phyloP scores from a whole-genome alignment of 2,329 filamentous ascomycete species.

The Ascochyta clinopodiicola region DNA sequence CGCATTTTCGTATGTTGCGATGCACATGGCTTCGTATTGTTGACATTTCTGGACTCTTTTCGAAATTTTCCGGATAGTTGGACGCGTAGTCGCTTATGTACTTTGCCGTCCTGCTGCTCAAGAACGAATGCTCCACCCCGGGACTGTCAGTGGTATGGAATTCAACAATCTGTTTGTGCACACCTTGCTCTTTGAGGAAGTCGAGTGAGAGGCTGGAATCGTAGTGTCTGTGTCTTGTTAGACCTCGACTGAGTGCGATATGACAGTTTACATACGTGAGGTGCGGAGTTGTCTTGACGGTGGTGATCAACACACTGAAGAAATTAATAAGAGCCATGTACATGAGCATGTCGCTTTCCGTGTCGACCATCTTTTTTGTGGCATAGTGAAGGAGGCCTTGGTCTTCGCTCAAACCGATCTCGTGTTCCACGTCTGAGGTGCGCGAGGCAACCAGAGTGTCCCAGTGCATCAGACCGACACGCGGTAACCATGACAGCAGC shows the following conservation, averaged over 20 bases:
- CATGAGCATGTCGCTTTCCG: conserved; percentile 63
- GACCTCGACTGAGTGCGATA: not conserved
- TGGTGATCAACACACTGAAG: conserved; percentile 60
- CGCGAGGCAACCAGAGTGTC: conserved; percentile 59
- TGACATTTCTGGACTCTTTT: conserved; percentile 54
- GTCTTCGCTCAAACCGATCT: conserved; percentile 38
- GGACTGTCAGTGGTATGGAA: conserved; percentile 59
- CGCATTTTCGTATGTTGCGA: conserved; percentile 59
- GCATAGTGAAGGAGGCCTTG: conserved; percentile 62
- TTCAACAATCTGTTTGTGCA: conserved; percentile 59
- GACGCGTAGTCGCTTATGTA: conserved; percentile 65
- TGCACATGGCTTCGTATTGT: conserved; percentile 57
- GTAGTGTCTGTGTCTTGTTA: conserved; percentile 38
- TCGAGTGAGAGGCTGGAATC: conserved; percentile 55
- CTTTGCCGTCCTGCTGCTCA: conserved; percentile 62
- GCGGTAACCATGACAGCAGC: conserved; percentile 64
- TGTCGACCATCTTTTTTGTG: conserved; percentile 62
- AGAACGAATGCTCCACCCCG: conserved; percentile 59
- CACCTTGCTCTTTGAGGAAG: conserved; percentile 58
- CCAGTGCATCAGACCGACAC: conserved; percentile 63
- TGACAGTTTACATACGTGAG: conserved; percentile 33
- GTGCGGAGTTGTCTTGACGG: conserved; percentile 43
- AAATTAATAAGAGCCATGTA: conserved; percentile 66
- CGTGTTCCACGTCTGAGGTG: conserved; percentile 58
- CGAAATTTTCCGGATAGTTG: conserved; percentile 62